Evolutionary conservation across 176 grass and related monocot genomes (phyloP).

Genomic region (Aegilops bicornis): DNA sequence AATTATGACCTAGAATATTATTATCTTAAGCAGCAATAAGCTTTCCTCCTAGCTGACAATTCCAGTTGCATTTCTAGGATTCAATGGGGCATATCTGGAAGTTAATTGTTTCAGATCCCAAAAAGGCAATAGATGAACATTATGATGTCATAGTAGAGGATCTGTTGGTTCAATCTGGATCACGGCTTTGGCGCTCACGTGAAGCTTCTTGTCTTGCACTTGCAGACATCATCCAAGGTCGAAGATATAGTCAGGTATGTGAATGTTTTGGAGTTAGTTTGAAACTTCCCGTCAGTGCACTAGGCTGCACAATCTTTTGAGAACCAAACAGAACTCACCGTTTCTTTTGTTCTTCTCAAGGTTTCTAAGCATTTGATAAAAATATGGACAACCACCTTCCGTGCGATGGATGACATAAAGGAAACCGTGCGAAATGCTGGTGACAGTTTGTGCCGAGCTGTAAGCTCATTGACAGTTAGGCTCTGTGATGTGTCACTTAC

Average conservation of each 20-base stretch:
- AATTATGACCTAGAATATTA: constrained; percentile 8
- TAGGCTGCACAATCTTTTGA: constrained; percentile 9
- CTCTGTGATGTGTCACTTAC: constrained; percentile 86
- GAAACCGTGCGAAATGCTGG: constrained; percentile 97
- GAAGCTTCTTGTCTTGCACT: constrained; percentile 98
- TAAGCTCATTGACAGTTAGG: constrained; percentile 83
- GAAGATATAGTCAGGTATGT: constrained; percentile 77
- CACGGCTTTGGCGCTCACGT: constrained; percentile 94
- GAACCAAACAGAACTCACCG: not conserved
- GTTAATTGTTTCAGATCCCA: constrained; percentile 88
- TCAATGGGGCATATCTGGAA: constrained; percentile 99
- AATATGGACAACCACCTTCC: constrained; percentile 85
- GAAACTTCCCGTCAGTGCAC: constrained; percentile 15
- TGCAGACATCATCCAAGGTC: constrained; percentile 95
- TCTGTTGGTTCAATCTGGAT: constrained; percentile 93
- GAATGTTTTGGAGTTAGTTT: constrained; percentile 19
- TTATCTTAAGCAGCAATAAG: constrained; percentile 6
- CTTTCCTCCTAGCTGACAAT: constrained; percentile 31
- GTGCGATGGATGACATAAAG: constrained; percentile 99
- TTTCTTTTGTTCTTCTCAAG: constrained; percentile 44
- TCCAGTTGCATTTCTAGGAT: constrained; percentile 59
- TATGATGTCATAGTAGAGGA: constrained; percentile 86
- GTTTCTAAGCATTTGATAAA: constrained; percentile 85
- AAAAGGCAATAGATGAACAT: constrained; percentile 92
- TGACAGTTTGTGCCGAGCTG: constrained; percentile 83